These are phyloP conservation scores for Saururus chinensis DNA, from an alignment of 164 flowering plant species.

Conservation along the genomic window DNA sequence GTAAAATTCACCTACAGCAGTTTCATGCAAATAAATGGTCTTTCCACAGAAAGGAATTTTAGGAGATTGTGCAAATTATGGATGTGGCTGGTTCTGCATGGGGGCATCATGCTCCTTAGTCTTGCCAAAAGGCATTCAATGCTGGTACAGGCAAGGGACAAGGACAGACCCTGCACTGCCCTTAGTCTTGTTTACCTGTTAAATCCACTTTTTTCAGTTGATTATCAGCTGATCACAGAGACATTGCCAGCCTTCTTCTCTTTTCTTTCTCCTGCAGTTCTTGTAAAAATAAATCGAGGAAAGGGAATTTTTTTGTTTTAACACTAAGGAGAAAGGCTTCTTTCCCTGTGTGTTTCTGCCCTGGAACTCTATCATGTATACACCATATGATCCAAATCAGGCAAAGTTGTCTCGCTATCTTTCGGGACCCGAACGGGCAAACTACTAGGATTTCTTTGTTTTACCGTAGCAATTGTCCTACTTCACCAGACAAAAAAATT, in stretches of 20 bases:
- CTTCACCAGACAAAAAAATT: neutral
- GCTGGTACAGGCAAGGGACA: neutral
- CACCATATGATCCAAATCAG: neutral
- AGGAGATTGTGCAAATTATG: neutral
- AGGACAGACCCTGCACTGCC: neutral
- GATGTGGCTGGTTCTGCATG: neutral
- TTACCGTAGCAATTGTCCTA: neutral
- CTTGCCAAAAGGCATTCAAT: neutral
- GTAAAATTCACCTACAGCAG: neutral
- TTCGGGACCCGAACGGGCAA: neutral
- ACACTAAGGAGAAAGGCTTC: no score
- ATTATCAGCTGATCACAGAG: neutral
- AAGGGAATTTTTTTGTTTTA: no score
- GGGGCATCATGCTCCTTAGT: neutral
- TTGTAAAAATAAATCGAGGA: neutral
- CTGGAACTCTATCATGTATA: neutral
- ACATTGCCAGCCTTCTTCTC: neutral
- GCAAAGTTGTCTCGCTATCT: neutral
- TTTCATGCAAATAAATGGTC: neutral
- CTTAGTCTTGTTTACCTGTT: neutral
- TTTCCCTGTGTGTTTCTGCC: neutral
- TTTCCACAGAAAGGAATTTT: neutral
- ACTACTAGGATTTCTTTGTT: neutral
- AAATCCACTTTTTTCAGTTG: neutral
- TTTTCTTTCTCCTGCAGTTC: neutral